Conservation (phyloP, 2,329 filamentous ascomycete species). For the Aspergillus oerlinghausenensis region DNA sequence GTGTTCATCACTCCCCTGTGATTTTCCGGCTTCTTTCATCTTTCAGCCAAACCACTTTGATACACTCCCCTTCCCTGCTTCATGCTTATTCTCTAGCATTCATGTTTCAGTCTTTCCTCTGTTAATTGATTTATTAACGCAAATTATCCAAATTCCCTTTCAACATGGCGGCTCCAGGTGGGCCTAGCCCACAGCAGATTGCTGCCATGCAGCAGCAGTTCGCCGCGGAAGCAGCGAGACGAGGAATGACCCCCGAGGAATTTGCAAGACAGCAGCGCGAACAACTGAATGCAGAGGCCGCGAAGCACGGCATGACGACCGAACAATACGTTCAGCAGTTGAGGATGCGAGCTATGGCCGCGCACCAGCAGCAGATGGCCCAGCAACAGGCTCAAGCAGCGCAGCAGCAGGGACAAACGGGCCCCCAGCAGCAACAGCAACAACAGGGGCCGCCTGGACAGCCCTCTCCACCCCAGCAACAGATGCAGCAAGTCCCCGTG, state of each 20-base stretch:
- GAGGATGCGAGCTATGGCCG: conserved; percentile 45
- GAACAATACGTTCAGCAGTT: conserved; percentile 46
- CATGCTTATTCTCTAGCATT: background rate
- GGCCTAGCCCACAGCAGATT: conserved; percentile 78
- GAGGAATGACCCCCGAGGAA: conserved; percentile 78
- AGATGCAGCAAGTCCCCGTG: conserved; percentile 44
- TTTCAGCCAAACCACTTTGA: conserved; percentile 8
- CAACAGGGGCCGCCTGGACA: conserved; percentile 30
- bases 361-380: conserved; percentile 34
- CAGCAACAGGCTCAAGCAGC: conserved; percentile 30
- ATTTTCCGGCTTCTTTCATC: conserved; percentile 1
- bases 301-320: conserved; percentile 50
- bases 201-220: conserved; percentile 77
- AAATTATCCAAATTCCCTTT: background rate
- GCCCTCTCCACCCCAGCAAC: conserved; percentile 18
- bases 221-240: conserved; percentile 74
- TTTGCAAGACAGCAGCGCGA: conserved; percentile 63
- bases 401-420: conserved; percentile 33
- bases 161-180: conserved; percentile 36
- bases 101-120: background rate
- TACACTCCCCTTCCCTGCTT: background rate
- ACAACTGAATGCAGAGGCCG: conserved; percentile 42
- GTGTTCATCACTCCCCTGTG: background rate
- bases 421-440: conserved; percentile 34
- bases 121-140: background rate